phyloP scores from a whole-genome alignment of 495 filamentous ascomycete genomes.

The Xylaria intraflava region DNA sequence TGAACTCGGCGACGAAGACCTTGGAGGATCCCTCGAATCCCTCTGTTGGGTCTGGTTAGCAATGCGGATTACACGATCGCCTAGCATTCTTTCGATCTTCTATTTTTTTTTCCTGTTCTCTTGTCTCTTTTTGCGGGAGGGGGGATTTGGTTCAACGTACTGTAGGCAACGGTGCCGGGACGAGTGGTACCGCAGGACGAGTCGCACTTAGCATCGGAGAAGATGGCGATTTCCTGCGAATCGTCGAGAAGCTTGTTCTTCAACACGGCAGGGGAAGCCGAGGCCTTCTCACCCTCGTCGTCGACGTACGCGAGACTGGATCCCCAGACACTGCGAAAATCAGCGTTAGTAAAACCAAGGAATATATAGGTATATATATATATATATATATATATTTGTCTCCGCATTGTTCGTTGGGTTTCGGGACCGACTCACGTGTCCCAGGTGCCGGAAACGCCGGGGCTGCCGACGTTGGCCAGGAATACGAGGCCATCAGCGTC shows the following conservation, averaged over 20 bases:
- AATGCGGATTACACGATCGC: too few relatives aligned
- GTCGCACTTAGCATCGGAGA: conserved; percentile 52
- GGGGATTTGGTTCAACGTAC: conserved; percentile 38
- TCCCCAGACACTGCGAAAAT: conserved; percentile 45
- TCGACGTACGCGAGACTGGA: conserved; percentile 56
- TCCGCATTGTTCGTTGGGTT: too few relatives aligned
- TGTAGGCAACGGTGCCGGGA: conserved; percentile 52
- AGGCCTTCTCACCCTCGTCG: conserved; percentile 42
- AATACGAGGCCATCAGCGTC: conserved; percentile 54
- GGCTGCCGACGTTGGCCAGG: conserved; percentile 56
- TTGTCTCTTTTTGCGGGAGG: not conserved
- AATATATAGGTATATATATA: too few relatives aligned
- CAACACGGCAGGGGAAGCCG: conserved; percentile 45
- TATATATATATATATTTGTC: too few relatives aligned
- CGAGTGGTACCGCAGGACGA: conserved; percentile 51
- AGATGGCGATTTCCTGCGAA: conserved; percentile 54
- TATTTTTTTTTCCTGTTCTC: too few relatives aligned
- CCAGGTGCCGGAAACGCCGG: conserved; percentile 49
- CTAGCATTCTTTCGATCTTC: too few relatives aligned
- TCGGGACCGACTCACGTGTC: conserved; percentile 39
- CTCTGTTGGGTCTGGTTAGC: conserved; percentile 37
- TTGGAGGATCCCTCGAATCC: conserved; percentile 58
- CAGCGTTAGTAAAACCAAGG: too few relatives aligned
- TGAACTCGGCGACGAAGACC: conserved; percentile 61
- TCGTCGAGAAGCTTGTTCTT: conserved; percentile 46